Base-by-base conservation (phyloP, 306 rosid species). In the Clitoria ternatea region DNA sequence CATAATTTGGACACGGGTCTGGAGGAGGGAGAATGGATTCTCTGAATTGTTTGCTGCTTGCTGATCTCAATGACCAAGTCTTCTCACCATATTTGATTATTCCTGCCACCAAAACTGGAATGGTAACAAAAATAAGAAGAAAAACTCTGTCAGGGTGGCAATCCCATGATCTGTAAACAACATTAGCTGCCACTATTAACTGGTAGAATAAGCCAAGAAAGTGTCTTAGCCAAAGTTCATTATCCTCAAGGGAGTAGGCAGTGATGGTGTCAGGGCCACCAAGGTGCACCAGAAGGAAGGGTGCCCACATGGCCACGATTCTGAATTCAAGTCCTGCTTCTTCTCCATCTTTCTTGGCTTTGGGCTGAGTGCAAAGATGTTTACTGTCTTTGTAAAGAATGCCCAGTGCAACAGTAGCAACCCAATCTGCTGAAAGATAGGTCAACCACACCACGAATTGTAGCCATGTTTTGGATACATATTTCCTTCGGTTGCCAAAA, bases 251-350 rank as follows among this genome's bases (percentile, higher is more conserved):
- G 2, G 84, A 66, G 36, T 66, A 84, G 0, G 82, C 83, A 19
- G 82, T 78, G 17, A 84, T 71, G 26, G 52, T 81, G 52, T 84
- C 85, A 2, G 83, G 85, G 3, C 85, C 81, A 12, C 88, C 83
- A 2, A 84, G 85, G 53, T 78, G 84, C 26, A 81, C 53, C 4
- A 81, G 82, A 19, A 84, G 82, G 69, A 81, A 78, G 17, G 88
- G 80, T 2, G 80, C 82, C 84, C 85, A 84, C 6, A 24, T 56
- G 0, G 83, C 82, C 69, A 22, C 57, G 0, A 80, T 37, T 1
- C 24, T 4, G 7, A 60, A 37, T 48, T n/a, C n/a, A n/a, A n/a
- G n/a, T n/a, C n/a, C n/a, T n/a, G n/a, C n/a, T n/a, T n/a, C n/a
- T n/a, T n/a, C n/a, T n/a, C n/a, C n/a, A n/a, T n/a, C n/a, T n/a